These are phyloP conservation scores for Thyridium curvatum DNA, from an alignment of 2,329 filamentous ascomycete genomes.

Conservation along the genomic window DNA sequence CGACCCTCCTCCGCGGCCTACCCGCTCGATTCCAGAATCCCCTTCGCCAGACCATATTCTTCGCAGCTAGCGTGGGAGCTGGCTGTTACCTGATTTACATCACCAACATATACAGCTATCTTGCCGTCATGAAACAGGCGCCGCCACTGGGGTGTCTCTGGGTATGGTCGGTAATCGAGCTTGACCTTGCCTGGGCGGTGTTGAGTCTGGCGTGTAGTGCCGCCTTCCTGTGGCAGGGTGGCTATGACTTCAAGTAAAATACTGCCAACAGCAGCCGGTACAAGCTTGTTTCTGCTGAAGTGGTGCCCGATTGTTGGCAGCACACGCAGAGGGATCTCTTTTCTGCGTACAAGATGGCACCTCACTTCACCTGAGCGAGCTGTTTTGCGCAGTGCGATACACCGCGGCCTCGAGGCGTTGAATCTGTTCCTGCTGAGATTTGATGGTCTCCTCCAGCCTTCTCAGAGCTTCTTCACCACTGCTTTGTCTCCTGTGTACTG, in stretches of 20 bases:
- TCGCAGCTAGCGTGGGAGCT: slow-evolving; percentile 48
- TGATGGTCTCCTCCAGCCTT: slow-evolving; percentile 16
- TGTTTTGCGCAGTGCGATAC: slow-evolving; percentile 14
- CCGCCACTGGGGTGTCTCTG: slow-evolving; percentile 86
- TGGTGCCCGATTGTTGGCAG: neutral
- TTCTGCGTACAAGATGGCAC: no score
- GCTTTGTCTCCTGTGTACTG: slow-evolving; percentile 8
- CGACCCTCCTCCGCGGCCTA: slow-evolving; percentile 42
- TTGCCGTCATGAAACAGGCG: slow-evolving; percentile 84
- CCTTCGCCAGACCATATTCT: slow-evolving; percentile 58
- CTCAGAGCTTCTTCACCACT: slow-evolving; percentile 19
- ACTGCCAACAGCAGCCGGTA: slow-evolving; percentile 4
- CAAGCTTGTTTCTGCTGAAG: neutral
- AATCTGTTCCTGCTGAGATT: slow-evolving; percentile 18
- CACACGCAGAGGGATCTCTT: neutral
- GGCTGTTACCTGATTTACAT: slow-evolving; percentile 79
- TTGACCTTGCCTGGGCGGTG: slow-evolving; percentile 63
- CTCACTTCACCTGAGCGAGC: no score
- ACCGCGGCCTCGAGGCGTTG: slow-evolving; percentile 19
- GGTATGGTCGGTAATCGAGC: slow-evolving; percentile 89
- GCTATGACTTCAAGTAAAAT: slow-evolving; percentile 38
- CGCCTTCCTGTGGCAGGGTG: slow-evolving; percentile 40
- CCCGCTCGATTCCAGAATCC: slow-evolving; percentile 36
- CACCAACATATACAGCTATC: slow-evolving; percentile 74
- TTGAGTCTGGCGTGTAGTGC: slow-evolving; percentile 40